Conservation (phyloP, 192 early-diverging fungal species). For the Thamnidium elegans region DNA sequence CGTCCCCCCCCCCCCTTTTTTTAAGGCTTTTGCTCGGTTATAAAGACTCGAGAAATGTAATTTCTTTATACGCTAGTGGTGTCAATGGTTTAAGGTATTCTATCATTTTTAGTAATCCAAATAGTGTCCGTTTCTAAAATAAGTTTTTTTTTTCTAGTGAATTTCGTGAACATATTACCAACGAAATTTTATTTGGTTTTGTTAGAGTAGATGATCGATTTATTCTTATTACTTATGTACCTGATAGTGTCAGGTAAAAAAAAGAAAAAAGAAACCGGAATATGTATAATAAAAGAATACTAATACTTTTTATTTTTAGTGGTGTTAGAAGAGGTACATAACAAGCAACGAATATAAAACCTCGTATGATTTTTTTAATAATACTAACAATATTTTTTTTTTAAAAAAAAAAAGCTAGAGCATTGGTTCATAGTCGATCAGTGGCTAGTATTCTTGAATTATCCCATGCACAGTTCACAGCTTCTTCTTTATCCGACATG, state of each 20-base stretch:
- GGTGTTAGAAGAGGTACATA: slow-evolving; percentile 51
- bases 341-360: neutral
- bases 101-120: neutral
- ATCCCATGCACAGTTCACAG: slow-evolving; percentile 41
- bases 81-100: slow-evolving; percentile 42
- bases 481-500: slow-evolving; percentile 37
- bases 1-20: neutral
- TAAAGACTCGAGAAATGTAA: slow-evolving; percentile 56
- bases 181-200: slow-evolving; percentile 60
- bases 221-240: slow-evolving; percentile 55
- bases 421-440: slow-evolving; percentile 61
- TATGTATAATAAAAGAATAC: neutral
- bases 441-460: slow-evolving; percentile 56
- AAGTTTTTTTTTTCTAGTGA: slow-evolving; percentile 29
- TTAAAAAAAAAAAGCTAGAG: slow-evolving; percentile 43
- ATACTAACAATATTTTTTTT: slow-evolving; percentile 2
- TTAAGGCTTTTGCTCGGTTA: slow-evolving; percentile 60
- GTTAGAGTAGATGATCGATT: slow-evolving; percentile 57
- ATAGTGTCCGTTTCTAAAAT: neutral
- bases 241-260: slow-evolving; percentile 57
- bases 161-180: slow-evolving; percentile 48
- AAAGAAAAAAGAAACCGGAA: neutral
- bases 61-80: slow-evolving; percentile 57
- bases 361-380: neutral
- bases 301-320: slow-evolving; percentile 26